phyloP scores from a whole-genome alignment of 2,329 filamentous ascomycete species.

The Ramichloridium luteum region DNA sequence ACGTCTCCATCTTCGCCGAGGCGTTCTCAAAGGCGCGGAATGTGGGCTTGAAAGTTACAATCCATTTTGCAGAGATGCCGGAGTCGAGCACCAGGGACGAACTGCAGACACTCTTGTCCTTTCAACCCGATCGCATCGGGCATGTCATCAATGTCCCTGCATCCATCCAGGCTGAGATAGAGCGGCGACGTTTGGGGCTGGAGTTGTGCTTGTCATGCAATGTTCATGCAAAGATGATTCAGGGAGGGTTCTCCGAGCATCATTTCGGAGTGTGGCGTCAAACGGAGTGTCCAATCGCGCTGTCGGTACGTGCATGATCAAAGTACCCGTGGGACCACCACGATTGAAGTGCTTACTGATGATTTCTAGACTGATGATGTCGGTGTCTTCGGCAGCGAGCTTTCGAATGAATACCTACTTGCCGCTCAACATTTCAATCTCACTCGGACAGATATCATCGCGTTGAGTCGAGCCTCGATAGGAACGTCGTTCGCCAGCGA shows the following conservation, averaged over 20 bases:
- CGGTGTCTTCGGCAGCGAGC: constrained; percentile 62
- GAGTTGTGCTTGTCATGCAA: constrained; percentile 75
- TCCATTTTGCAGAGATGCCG: constrained; percentile 66
- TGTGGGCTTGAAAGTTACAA: constrained; percentile 49
- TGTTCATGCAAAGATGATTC: constrained; percentile 60
- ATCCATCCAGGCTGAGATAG: constrained; percentile 45
- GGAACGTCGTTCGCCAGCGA: constrained; percentile 55
- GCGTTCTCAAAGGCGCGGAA: constrained; percentile 47
- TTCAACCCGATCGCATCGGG: constrained; percentile 56
- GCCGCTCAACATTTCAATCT: constrained; percentile 60
- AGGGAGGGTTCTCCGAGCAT: constrained; percentile 52
- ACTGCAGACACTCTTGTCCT: constrained; percentile 51
- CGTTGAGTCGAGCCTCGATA: constrained; percentile 49
- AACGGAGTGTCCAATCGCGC: constrained; percentile 45
- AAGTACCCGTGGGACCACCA: too few relatives aligned
- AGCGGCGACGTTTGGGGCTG: constrained; percentile 45
- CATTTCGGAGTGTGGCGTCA: constrained; percentile 65
- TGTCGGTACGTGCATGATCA: constrained; percentile 48
- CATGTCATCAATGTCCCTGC: constrained; percentile 67
- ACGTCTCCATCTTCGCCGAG: constrained; percentile 46
- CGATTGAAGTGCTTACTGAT: constrained; percentile 12
- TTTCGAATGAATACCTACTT: constrained; percentile 67
- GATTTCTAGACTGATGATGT: constrained; percentile 62
- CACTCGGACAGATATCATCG: constrained; percentile 34
- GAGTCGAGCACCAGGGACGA: constrained; percentile 47